Evolutionary conservation across 129 eudicot genomes (phyloP).

Genomic region (Scalesia atractyloides): DNA sequence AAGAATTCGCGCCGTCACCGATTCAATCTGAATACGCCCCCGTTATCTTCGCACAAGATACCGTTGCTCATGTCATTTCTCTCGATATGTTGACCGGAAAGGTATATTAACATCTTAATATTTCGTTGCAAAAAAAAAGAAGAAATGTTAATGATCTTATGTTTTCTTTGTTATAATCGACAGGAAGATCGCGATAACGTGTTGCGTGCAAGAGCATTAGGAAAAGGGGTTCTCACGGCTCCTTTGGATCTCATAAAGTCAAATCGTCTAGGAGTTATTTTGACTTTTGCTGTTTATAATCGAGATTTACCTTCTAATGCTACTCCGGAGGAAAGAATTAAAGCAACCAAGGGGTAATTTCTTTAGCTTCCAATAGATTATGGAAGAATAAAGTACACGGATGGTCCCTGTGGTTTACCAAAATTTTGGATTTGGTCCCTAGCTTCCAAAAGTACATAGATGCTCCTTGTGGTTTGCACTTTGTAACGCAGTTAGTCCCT

Average conservation of each 20-base stretch:
- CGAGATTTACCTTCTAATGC: conserved; percentile 76
- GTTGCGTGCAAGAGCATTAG: conserved; percentile 5
- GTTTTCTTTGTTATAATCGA: neutral
- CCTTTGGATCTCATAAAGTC: conserved; percentile 85
- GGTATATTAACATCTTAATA: conserved; percentile 38
- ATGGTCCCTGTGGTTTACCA: no score
- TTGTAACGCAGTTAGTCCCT: no score
- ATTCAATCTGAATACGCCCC: conserved; percentile 88
- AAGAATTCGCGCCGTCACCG: conserved; percentile 69
- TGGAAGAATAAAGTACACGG: neutral
- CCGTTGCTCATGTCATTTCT: conserved; percentile 84
- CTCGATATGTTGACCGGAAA: conserved; percentile 86
- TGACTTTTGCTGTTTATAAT: conserved; percentile 95
- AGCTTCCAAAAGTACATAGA: no score
- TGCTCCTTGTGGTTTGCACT: no score
- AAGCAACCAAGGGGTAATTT: conserved; percentile 80
- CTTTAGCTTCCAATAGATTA: neutral
- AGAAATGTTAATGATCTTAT: neutral
- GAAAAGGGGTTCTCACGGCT: conserved; percentile 35
- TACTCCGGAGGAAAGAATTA: conserved; percentile 71
- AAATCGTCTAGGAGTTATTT: conserved; percentile 87
- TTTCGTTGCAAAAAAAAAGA: neutral
- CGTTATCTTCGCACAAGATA: conserved; percentile 92
- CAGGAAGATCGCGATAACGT: conserved; percentile 9
- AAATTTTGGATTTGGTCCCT: no score